These are phyloP conservation scores for Populus ilicifolia DNA, from an alignment of 345 rosid species.

Conservation along the genomic window DNA sequence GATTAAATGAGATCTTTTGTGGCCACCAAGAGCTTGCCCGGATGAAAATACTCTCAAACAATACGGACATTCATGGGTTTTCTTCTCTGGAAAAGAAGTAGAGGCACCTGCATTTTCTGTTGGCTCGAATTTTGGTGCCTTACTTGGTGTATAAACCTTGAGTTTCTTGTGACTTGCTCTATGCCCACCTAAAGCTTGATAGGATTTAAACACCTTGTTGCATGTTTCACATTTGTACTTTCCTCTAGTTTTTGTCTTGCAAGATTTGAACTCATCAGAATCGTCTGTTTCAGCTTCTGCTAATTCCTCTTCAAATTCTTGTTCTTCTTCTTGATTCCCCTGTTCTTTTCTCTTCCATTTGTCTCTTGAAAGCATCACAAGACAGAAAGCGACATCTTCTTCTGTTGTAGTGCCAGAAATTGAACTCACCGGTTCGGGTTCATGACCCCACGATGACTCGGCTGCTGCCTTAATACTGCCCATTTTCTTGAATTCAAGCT, in stretches of 20 bases:
- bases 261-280: constrained; percentile 14
- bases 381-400: constrained; percentile 88
- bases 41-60: constrained; percentile 78
- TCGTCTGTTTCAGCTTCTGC: constrained; percentile 38
- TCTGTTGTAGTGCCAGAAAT: constrained; percentile 73
- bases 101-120: constrained; percentile 38
- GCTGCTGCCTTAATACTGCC: constrained; percentile 13
- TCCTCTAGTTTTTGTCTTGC: constrained; percentile 37
- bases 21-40: constrained; percentile 98
- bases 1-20: constrained; percentile 77
- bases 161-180: constrained; percentile 87
- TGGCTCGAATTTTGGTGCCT: constrained; percentile 25
- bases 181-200: constrained; percentile 92
- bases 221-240: constrained; percentile 84
- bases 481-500: constrained; percentile 10
- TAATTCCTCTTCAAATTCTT: constrained; percentile 14
- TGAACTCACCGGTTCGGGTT: constrained; percentile 67
- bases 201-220: constrained; percentile 70
- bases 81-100: constrained; percentile 24
- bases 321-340: constrained; percentile 11
- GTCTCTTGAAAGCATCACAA: constrained; percentile 87
- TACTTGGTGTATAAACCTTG: constrained; percentile 28
- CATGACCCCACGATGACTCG: constrained; percentile 24
- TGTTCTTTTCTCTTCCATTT: constrained; percentile 52
- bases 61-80: constrained; percentile 75